A percentile compares a stretch with the other conserved stretches of the same genome.
Evolutionary conservation across 306 rosid genomes (phyloP).

Genomic region (Castanea crenata): DNA sequence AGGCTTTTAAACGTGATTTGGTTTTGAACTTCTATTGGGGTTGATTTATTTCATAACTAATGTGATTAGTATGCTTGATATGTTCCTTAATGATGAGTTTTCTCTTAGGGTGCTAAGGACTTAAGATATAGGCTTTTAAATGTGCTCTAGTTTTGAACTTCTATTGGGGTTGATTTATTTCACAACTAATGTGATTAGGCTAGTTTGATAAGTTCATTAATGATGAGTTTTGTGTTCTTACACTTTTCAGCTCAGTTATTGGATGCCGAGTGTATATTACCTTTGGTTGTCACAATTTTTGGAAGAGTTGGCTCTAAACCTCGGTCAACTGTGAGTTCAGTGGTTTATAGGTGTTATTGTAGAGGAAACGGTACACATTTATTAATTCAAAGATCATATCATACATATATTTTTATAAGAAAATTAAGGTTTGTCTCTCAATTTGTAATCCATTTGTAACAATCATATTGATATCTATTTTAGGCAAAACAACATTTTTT

Average conservation of each 20-base stretch:
- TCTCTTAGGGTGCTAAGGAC: not conserved
- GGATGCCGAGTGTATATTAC: constrained; percentile 67
- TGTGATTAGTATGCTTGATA: constrained; percentile 14
- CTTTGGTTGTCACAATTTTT: constrained; percentile 80
- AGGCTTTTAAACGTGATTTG: constrained; percentile 8
- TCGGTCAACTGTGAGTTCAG: constrained; percentile 86
- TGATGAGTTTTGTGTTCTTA: constrained; percentile 17
- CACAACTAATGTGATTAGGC: constrained; percentile 5
- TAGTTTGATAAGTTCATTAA: constrained; percentile 19
- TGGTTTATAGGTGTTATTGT: constrained; percentile 86
- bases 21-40: constrained; percentile 6
- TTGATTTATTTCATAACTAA: not conserved
- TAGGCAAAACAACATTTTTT: constrained; percentile 96
- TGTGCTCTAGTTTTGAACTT: constrained; percentile 15
- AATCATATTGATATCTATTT: constrained; percentile 24
- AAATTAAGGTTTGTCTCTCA: constrained; percentile 1
- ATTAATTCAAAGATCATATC: constrained; percentile 7
- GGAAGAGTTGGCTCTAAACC: constrained; percentile 83
- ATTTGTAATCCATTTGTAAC: not conserved
- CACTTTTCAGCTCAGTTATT: constrained; percentile 73
- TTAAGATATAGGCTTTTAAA: not conserved
- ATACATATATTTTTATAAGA: not conserved
- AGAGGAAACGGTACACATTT: constrained; percentile 74
- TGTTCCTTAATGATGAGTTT: constrained; percentile 15
- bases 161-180: not conserved